Evolutionary conservation across 768 basidiomycete species (phyloP).

Genomic region (Rhodotorula babjevae): DNA sequence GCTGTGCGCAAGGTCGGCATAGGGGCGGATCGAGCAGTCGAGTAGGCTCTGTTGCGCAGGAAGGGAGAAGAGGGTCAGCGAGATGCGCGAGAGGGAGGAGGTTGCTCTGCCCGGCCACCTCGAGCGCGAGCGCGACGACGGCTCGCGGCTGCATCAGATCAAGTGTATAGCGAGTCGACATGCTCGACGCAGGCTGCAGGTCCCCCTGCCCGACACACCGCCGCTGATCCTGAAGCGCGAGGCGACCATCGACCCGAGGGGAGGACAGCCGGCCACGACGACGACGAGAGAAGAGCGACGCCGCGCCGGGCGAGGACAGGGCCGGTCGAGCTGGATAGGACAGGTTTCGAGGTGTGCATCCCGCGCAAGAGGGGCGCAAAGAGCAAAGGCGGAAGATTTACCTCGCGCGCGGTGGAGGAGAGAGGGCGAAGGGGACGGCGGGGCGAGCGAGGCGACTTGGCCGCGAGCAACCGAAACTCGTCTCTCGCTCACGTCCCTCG

Average conservation of each 20-base stretch:
- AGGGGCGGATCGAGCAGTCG: too few species aligned
- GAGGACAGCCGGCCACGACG: background rate
- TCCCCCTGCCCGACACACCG: background rate
- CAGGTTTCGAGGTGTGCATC: constrained; percentile 4
- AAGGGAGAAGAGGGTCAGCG: background rate
- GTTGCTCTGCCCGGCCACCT: too few species aligned
- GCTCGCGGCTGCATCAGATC: background rate
- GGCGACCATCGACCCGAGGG: background rate
- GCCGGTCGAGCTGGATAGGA: background rate
- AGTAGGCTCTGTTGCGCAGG: too few species aligned
- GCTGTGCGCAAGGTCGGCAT: too few species aligned
- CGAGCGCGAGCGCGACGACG: background rate
- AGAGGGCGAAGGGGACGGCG: too few species aligned
- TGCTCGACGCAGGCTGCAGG: constrained; percentile 5
- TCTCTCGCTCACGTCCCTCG: too few species aligned
- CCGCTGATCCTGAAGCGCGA: too few species aligned
- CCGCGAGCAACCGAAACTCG: too few species aligned
- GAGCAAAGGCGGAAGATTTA: background rate
- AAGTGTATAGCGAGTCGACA: constrained; percentile 17
- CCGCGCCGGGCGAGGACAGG: background rate
- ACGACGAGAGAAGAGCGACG: background rate
- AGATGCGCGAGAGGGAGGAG: too few species aligned
- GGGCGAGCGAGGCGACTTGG: background rate
- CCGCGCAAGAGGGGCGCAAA: background rate
- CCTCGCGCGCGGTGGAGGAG: background rate